phyloP scores from a whole-genome alignment of 1,284 basidiomycete species.

The Sporisorium graminicola region DNA sequence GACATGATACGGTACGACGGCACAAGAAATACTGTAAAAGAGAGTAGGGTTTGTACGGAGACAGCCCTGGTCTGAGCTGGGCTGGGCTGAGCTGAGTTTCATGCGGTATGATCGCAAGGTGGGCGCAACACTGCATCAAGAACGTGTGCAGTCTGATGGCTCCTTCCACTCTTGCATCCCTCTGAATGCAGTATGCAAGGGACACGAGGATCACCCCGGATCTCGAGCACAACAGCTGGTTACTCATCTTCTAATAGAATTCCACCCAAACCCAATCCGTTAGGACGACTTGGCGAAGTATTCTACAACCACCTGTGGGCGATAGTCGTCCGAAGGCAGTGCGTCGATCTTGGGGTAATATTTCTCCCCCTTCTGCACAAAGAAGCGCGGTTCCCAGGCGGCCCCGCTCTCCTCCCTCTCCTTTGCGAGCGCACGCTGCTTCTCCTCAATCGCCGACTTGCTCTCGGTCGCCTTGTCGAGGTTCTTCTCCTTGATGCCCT shows the following conservation, averaged over 20 bases:
- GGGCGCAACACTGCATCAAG: background rate
- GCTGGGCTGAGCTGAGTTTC: background rate
- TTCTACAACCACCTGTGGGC: slow-evolving; percentile 43
- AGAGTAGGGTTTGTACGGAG: background rate
- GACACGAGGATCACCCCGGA: too few species aligned
- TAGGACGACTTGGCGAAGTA: slow-evolving; percentile 48
- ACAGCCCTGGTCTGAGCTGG: too few species aligned
- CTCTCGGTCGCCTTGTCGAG: slow-evolving; percentile 93
- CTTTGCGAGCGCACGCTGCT: slow-evolving; percentile 85
- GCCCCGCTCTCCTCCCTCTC: slow-evolving; percentile 81
- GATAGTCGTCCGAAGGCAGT: slow-evolving; percentile 47
- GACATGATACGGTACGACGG: background rate
- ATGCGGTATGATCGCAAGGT: background rate
- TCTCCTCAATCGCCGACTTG: slow-evolving; percentile 91
- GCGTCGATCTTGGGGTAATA: slow-evolving; percentile 63
- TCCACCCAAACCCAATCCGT: background rate
- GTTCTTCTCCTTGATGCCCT: slow-evolving; percentile 86
- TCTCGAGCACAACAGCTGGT: background rate
- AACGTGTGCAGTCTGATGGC: background rate
- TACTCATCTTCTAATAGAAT: background rate
- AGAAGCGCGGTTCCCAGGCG: slow-evolving; percentile 81
- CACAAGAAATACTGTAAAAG: background rate
- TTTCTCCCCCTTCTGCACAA: slow-evolving; percentile 75
- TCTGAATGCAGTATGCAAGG: too few species aligned
- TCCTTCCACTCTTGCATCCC: background rate